Percentiles rank a stretch among this genome's conserved stretches.
Conservation (phyloP, 306 rosid genomes). For the Trifolium dubium region DNA sequence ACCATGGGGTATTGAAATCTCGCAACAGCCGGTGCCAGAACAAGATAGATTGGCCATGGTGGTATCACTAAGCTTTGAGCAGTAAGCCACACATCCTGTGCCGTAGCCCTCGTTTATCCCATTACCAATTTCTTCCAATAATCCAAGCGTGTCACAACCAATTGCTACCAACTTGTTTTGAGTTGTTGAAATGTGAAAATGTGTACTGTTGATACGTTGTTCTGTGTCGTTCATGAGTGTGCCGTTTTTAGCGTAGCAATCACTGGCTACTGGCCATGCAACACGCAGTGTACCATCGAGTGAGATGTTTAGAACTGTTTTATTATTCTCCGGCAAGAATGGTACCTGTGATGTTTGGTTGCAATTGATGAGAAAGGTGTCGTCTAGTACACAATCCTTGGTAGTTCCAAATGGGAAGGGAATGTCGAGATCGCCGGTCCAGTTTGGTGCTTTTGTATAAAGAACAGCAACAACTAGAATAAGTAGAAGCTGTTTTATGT, state of each 20-base stretch:
- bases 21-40: slow-evolving; percentile 27
- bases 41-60: neutral
- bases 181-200: slow-evolving; percentile 33
- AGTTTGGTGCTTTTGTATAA: neutral
- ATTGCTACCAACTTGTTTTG: neutral
- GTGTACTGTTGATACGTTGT: neutral
- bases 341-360: neutral
- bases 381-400: slow-evolving; percentile 25
- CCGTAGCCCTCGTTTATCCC: neutral
- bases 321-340: neutral
- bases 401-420: slow-evolving; percentile 32
- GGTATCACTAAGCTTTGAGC: neutral
- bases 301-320: slow-evolving; percentile 10
- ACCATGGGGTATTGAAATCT: slow-evolving; percentile 29
- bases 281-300: slow-evolving; percentile 40
- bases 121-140: neutral
- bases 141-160: slow-evolving; percentile 3
- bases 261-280: neutral
- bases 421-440: slow-evolving; percentile 15
- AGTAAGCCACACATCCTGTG: neutral
- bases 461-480: neutral
- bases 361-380: slow-evolving; percentile 38
- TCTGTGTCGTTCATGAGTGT: fast-evolving
- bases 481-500: neutral
- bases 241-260: slow-evolving; percentile 4